A percentile compares a stretch with the other conserved stretches of the same genome.
Evolutionary conservation across 2,329 filamentous ascomycete genomes (phyloP).

Genomic region (Microdochium nivale): DNA sequence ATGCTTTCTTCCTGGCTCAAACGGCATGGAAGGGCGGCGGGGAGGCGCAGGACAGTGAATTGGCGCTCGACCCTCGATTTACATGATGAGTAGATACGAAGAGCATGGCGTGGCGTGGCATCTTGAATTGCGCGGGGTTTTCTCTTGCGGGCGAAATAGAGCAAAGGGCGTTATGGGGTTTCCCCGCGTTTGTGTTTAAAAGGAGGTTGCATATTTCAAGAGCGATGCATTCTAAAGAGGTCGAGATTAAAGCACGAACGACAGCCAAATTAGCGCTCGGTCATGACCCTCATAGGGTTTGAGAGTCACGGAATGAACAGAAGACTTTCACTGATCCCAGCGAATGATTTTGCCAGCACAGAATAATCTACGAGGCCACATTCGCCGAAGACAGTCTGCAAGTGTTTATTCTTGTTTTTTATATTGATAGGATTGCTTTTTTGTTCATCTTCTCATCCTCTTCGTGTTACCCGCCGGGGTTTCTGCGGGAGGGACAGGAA

Average conservation of each 20-base stretch:
- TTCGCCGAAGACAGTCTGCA: neutral
- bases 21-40: too few species aligned
- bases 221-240: too few species aligned
- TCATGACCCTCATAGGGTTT: too few species aligned
- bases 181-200: too few species aligned
- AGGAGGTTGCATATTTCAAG: too few species aligned
- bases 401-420: neutral
- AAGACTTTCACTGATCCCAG: neutral
- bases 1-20: neutral
- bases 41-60: too few species aligned
- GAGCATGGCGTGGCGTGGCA: conserved; percentile 2
- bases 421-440: neutral
- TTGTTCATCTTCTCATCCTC: neutral
- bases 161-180: neutral
- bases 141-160: neutral
- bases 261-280: too few species aligned
- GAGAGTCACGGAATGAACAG: too few species aligned
- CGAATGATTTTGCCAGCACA: neutral
- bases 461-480: too few species aligned
- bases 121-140: neutral
- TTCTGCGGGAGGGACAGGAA: neutral
- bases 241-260: too few species aligned
- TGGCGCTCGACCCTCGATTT: neutral
- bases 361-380: conserved; percentile 17
- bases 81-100: neutral